A percentile compares a stretch with the other conserved stretches of the same genome.
phyloP scores from a whole-genome alignment of 148 eudicot genomes.

The Hydrangea macrophylla region DNA sequence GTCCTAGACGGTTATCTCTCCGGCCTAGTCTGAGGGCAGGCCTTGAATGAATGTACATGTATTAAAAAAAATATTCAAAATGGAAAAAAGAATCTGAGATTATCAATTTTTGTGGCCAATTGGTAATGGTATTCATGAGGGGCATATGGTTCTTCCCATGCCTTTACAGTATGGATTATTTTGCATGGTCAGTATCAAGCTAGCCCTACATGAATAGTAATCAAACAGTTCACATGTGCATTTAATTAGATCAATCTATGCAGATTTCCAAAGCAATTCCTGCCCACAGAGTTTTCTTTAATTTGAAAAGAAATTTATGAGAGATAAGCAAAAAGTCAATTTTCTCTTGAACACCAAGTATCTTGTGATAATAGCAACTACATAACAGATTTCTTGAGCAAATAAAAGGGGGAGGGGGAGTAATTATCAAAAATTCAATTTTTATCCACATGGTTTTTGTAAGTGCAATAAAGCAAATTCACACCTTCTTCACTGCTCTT shows the following conservation, averaged over 20 bases:
- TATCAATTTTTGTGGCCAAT: neutral
- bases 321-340: neutral
- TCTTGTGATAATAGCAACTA: neutral
- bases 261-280: conserved; percentile 29
- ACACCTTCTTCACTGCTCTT: too few species aligned
- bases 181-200: neutral
- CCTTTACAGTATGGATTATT: conserved; percentile 14
- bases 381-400: too few species aligned
- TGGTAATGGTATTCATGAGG: conserved; percentile 4
- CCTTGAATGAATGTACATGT: too few species aligned
- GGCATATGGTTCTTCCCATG: conserved; percentile 15
- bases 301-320: neutral
- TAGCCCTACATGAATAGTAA: neutral
- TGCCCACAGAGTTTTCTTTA: conserved; percentile 21
- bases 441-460: too few species aligned
- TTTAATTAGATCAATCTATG: conserved; percentile 29
- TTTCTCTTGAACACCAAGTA: neutral
- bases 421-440: too few species aligned
- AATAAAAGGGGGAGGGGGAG: too few species aligned
- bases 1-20: too few species aligned
- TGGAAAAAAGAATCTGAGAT: too few species aligned
- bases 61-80: too few species aligned
- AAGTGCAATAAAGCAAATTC: too few species aligned
- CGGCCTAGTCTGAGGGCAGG: too few species aligned
- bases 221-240: conserved; percentile 29